A percentile compares a stretch with the other conserved stretches of the same genome.
phyloP scores from a whole-genome alignment of 495 filamentous ascomycete genomes.

The Apodospora peruviana region DNA sequence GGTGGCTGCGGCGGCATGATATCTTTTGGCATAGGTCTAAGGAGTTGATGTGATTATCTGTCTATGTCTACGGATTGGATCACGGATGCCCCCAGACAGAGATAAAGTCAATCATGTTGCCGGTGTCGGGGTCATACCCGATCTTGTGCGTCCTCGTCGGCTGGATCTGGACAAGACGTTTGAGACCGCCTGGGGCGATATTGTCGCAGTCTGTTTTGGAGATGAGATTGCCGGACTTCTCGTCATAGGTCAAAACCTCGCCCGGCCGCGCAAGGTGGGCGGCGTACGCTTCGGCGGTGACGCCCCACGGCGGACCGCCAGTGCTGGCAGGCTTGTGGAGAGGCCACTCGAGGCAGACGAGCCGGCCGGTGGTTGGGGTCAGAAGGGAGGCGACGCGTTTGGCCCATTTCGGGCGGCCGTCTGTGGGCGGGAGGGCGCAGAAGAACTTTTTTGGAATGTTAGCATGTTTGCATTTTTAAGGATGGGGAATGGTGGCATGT shows the following conservation, averaged over 20 bases:
- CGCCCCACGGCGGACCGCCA: constrained; percentile 65
- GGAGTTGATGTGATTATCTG: neutral
- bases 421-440: constrained; percentile 62
- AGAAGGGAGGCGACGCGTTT: constrained; percentile 60
- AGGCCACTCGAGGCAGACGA: constrained; percentile 82
- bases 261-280: constrained; percentile 63
- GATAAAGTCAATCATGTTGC: constrained; percentile 56
- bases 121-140: constrained; percentile 35
- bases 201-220: constrained; percentile 27
- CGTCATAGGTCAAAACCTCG: constrained; percentile 55
- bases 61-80: neutral
- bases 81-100: constrained; percentile 40
- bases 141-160: constrained; percentile 64
- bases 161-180: constrained; percentile 57
- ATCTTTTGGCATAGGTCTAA: too few species aligned
- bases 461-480: neutral
- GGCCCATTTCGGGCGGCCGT: constrained; percentile 68
- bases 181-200: constrained; percentile 42
- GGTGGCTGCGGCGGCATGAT: too few species aligned
- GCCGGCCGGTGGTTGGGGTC: constrained; percentile 50
- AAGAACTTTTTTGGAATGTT: constrained; percentile 54
- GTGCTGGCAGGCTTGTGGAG: constrained; percentile 57
- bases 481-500: too few species aligned
- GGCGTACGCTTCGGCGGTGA: constrained; percentile 58
- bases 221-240: constrained; percentile 49